phyloP scores from a whole-genome alignment of 1,139 yeast species.

The Yamadazyma trypodendri region DNA sequence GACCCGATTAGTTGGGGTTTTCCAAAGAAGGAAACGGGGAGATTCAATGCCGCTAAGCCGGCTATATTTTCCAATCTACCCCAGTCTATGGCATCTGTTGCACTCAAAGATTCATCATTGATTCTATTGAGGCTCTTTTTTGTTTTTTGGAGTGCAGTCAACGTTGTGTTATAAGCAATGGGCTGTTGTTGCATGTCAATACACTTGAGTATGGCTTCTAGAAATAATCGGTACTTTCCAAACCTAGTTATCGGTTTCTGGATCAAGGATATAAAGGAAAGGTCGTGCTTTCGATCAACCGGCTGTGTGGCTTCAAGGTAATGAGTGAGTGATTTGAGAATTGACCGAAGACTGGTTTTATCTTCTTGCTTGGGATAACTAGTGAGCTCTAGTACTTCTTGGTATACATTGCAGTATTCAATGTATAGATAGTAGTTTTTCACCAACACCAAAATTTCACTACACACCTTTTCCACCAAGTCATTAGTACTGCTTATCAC shows the following conservation, averaged over 20 bases:
- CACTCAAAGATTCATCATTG: conserved; percentile 20
- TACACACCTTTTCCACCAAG: conserved; percentile 2
- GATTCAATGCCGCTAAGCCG: background rate
- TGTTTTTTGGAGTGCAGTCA: conserved; percentile 13
- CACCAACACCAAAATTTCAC: background rate
- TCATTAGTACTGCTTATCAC: background rate
- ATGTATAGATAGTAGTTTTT: conserved; percentile 28
- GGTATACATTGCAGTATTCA: conserved; percentile 42
- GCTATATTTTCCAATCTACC: background rate
- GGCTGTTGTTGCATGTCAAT: conserved; percentile 1
- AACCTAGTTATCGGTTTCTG: conserved; percentile 56
- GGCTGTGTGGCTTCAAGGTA: conserved; percentile 47
- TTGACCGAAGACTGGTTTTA: background rate
- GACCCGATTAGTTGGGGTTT: conserved; percentile 40
- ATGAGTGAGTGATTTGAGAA: conserved; percentile 17
- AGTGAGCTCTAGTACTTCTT: conserved; percentile 36
- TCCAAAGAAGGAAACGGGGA: conserved; percentile 36
- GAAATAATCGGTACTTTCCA: conserved; percentile 48
- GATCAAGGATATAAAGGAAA: conserved; percentile 49
- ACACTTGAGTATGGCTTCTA: conserved; percentile 36
- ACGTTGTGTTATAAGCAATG: background rate
- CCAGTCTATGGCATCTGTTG: background rate
- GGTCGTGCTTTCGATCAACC: conserved; percentile 30
- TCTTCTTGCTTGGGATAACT: conserved; percentile 8
- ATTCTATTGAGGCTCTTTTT: conserved; percentile 25